Evolutionary conservation across 768 basidiomycete species (phyloP).

Genomic region (Mycena capillaripes): DNA sequence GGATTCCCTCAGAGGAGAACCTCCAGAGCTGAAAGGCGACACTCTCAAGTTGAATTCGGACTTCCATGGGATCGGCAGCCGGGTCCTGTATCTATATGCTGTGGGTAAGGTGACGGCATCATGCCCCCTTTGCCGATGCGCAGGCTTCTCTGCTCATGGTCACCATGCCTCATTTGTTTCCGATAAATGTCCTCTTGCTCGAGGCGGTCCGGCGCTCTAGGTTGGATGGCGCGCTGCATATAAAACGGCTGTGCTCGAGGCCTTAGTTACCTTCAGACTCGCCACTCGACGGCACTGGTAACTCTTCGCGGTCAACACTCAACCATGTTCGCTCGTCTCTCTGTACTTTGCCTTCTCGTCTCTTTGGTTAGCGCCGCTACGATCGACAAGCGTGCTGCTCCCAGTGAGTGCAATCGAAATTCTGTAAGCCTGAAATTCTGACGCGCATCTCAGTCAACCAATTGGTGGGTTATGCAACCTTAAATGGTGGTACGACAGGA

Average conservation of each 20-base stretch:
- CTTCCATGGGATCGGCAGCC: too few species aligned
- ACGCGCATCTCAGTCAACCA: constrained; percentile 15
- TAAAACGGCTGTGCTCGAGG: constrained; percentile 2
- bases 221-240: background rate
- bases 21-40: too few species aligned
- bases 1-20: too few species aligned
- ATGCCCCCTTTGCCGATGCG: background rate
- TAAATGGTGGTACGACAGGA: constrained; percentile 35
- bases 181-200: constrained; percentile 11
- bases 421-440: background rate
- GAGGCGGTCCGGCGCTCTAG: constrained; percentile 11
- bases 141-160: background rate
- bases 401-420: constrained; percentile 11
- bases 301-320: too few species aligned
- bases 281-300: background rate
- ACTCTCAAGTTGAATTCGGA: too few species aligned
- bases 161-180: constrained; percentile 4
- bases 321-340: constrained; percentile 21
- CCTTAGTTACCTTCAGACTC: background rate
- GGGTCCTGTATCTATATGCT: too few species aligned
- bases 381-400: constrained; percentile 30
- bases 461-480: constrained; percentile 34
- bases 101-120: too few species aligned
- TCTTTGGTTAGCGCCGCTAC: constrained; percentile 18
- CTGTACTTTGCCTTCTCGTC: constrained; percentile 13